These are phyloP conservation scores for Gossypioides kirkii DNA, from an alignment of 345 rosid species.

Conservation along the genomic window DNA sequence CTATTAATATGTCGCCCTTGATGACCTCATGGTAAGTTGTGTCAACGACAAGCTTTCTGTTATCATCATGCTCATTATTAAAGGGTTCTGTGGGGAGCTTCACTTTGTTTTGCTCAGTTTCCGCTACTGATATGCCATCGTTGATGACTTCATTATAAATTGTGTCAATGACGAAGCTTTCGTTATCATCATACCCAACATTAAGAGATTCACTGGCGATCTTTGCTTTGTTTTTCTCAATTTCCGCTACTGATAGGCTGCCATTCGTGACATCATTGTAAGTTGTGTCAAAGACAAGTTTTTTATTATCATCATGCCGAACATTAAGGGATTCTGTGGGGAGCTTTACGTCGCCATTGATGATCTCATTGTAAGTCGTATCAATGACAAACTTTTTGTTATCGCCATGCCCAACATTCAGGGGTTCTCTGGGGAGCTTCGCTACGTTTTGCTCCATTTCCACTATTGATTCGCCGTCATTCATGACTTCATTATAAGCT, in stretches of 20 bases:
- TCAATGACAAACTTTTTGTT: too few species aligned
- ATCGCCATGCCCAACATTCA: not conserved
- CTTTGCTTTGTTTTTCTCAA: too few species aligned
- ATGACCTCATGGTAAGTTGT: conserved; percentile 19
- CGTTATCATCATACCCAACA: too few species aligned
- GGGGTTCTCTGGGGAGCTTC: not conserved
- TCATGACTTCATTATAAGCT: conserved; percentile 11
- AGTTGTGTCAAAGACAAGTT: too few species aligned
- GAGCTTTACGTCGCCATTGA: not conserved
- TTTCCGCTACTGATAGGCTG: too few species aligned
- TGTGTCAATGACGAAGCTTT: too few species aligned
- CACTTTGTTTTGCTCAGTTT: not conserved
- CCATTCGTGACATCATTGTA: too few species aligned
- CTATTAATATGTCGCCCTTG: conserved; percentile 8
- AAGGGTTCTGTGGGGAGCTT: not conserved
- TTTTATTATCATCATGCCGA: not conserved
- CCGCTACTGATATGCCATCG: not conserved
- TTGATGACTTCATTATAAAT: too few species aligned
- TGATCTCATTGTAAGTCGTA: not conserved
- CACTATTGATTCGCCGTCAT: conserved; percentile 3
- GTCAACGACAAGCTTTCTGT: conserved; percentile 20
- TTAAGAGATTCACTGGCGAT: too few species aligned
- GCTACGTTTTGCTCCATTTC: not conserved
- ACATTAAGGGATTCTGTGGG: not conserved
- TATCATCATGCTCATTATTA: not conserved